Percentiles rank a stretch among this genome's conserved stretches.
phyloP scores from a whole-genome alignment of 176 grass and related monocot species.

The Triticum turgidum region DNA sequence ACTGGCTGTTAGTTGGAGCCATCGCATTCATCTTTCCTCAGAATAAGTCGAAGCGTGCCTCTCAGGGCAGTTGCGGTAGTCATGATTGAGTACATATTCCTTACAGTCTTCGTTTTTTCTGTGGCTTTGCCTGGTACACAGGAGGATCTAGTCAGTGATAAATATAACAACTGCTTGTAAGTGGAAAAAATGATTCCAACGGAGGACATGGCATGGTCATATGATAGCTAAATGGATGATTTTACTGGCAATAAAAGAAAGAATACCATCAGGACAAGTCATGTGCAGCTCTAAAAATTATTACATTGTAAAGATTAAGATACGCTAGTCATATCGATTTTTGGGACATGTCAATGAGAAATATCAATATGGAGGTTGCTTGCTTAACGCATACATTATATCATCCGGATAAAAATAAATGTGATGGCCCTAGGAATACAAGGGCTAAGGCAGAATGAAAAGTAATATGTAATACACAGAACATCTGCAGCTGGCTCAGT shows the following conservation, averaged over 20 bases:
- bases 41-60: neutral
- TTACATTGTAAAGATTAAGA: neutral
- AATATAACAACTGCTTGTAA: neutral
- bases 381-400: neutral
- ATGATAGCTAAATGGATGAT: neutral
- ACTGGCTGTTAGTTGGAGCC: neutral
- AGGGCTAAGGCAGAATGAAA: neutral
- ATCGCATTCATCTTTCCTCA: neutral
- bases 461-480: neutral
- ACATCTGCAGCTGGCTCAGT: neutral
- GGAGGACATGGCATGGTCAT: neutral
- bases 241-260: neutral
- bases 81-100: neutral
- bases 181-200: neutral
- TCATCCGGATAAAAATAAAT: neutral
- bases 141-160: neutral
- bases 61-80: constrained; percentile 8
- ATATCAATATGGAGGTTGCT: neutral
- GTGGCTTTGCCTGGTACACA: neutral
- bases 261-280: neutral
- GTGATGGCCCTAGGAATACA: neutral
- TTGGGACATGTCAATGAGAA: neutral
- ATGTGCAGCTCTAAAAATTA: neutral
- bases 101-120: neutral
- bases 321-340: no score